A percentile compares a stretch with the other conserved stretches of the same genome.
phyloP scores from a whole-genome alignment of 2,329 filamentous ascomycete genomes.

The Trichoderma sp. region DNA sequence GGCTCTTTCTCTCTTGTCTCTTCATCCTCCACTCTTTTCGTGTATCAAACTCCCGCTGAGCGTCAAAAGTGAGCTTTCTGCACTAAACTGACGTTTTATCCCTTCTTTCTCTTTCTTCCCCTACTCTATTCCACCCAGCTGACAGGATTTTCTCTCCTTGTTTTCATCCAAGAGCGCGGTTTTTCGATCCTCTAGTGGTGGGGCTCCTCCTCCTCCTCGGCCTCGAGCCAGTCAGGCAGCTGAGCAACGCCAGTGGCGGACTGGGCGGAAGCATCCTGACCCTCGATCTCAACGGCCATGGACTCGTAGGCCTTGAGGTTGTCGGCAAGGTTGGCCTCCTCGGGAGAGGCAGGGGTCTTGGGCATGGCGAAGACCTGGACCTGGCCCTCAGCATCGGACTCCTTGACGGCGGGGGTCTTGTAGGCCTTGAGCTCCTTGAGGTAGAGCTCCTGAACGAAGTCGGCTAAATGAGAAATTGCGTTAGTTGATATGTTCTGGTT shows the following conservation, averaged over 20 bases:
- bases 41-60: background rate
- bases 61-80: background rate
- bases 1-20: background rate
- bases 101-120: background rate
- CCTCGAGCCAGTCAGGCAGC: constrained; percentile 77
- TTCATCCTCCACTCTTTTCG: background rate
- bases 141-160: background rate
- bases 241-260: constrained; percentile 59
- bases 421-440: constrained; percentile 93
- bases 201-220: constrained; percentile 62
- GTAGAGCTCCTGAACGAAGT: constrained; percentile 97
- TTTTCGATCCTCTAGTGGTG: constrained; percentile 46
- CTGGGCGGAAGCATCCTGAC: constrained; percentile 67
- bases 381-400: constrained; percentile 83
- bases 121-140: background rate
- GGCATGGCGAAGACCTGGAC: constrained; percentile 86
- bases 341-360: constrained; percentile 81
- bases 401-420: constrained; percentile 83
- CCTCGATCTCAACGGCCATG: constrained; percentile 93
- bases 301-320: constrained; percentile 93
- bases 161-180: background rate
- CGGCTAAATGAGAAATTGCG: constrained; percentile 60
- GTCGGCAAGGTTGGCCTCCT: constrained; percentile 89
- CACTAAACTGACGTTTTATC: background rate
- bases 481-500: constrained; percentile 28